These are phyloP conservation scores for Alternaria hordeiaustralica DNA, from an alignment of 2,329 filamentous ascomycete genomes.

Conservation along the genomic window DNA sequence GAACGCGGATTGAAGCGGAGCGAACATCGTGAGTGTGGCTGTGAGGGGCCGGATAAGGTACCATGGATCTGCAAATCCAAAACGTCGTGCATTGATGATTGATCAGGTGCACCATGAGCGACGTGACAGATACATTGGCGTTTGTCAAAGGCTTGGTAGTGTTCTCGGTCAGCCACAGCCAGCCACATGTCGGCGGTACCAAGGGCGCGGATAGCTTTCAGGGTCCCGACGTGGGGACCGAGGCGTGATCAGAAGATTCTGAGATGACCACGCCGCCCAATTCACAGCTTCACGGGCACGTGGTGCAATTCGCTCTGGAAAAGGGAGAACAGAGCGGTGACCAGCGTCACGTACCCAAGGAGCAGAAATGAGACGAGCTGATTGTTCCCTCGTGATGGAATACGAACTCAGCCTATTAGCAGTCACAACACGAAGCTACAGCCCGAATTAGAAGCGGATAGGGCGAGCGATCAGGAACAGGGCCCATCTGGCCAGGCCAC, in stretches of 20 bases:
- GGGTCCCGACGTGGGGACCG: conserved; percentile 16
- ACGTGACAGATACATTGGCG: conserved; percentile 4
- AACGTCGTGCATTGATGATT: conserved; percentile 1
- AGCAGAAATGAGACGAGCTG: conserved; percentile 2
- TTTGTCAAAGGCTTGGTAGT: conserved; percentile 5
- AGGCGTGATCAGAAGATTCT: conserved; percentile 35
- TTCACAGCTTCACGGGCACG: conserved; percentile 37
- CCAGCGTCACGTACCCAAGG: conserved; percentile 14
- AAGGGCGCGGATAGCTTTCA: conserved; percentile 6
- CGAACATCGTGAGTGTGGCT: conserved; percentile 14
- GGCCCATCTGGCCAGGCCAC: conserved; percentile 7
- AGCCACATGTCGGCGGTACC: conserved; percentile 20
- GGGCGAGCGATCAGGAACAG: conserved; percentile 28
- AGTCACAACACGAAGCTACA: conserved; percentile 12
- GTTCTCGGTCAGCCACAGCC: conserved; percentile 24
- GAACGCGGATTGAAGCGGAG: not conserved
- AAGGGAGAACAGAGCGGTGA: conserved; percentile 30
- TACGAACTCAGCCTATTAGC: conserved; percentile 30
- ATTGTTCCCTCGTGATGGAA: conserved; percentile 32
- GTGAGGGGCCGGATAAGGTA: conserved; percentile 3
- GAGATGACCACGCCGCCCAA: conserved; percentile 31
- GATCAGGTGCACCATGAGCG: conserved; percentile 2
- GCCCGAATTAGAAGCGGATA: conserved; percentile 33
- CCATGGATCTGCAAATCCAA: conserved; percentile 6
- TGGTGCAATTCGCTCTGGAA: conserved; percentile 23